Evolutionary conservation across 192 early-diverging fungal species (phyloP), one percentile per base, ranked within the genome.

Genomic region (Spizellomyces punctatus): DNA sequence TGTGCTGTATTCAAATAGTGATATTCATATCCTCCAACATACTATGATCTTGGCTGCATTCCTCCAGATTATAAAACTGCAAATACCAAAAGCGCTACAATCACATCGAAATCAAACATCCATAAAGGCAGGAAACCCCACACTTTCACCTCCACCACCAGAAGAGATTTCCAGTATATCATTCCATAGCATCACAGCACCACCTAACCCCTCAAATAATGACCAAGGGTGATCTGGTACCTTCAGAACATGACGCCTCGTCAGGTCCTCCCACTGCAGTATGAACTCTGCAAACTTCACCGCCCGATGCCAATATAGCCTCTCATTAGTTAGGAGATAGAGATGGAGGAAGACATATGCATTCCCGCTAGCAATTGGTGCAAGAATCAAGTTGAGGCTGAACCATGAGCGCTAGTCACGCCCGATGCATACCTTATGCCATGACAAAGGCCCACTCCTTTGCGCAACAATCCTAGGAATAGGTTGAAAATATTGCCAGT

Each of bases 141-240:
- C 10, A 16, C n/a, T 16, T 42, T 42, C 60, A n/a, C 41, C 16
- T 16, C 60, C 60, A 62, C 41, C 60, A 0, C 3, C 27, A 36
- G 27, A 36, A 6, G 60, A 17, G 6, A 62, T 16, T 36, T 16
- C 41, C 36, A 62, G 16, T 36, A 62, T 16, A 62, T 62, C 60
- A n/a, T 36, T 62, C 60, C 60, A 62, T 16, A 62, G 41, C 60
- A 62, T 62, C n/a, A 36, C 60, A 17, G 60, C 60, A 19, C 60
- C 60, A 36, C 60, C 60, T 16, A 42, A 16, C 3, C 60, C 60
- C 41, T 62, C 60, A 36, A 62, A 62, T 42, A 62, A 36, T 36
- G 60, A 62, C 60, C 60, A 62, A 6, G 60, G 60, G 21, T 42
- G 60, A 9, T 62, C 60, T n/a, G 60, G 60, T 16, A 10, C 41